phyloP scores from a whole-genome alignment of 176 grass and related monocot genomes.

The Tillandsia fasciculata region DNA sequence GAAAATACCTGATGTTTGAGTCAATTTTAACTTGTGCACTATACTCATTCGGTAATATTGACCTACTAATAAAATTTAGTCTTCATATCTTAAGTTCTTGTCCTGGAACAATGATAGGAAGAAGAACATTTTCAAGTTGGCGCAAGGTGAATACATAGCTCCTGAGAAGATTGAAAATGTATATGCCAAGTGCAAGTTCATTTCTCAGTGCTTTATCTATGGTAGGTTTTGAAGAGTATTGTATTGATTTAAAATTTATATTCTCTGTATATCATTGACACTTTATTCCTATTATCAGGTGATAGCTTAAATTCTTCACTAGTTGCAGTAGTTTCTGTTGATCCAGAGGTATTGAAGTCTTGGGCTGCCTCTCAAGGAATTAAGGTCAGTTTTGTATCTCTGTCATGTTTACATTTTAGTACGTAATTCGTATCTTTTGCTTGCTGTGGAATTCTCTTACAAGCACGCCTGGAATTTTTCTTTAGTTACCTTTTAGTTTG shows the following conservation, averaged over 20 bases:
- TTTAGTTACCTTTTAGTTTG: background rate
- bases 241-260: constrained; percentile 3
- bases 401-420: constrained; percentile 11
- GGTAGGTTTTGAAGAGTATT: constrained; percentile 36
- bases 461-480: background rate
- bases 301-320: constrained; percentile 92
- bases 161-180: constrained; percentile 96
- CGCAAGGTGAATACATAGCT: constrained; percentile 95
- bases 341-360: constrained; percentile 59
- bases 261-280: constrained; percentile 10
- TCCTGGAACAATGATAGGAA: constrained; percentile 46
- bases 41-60: too few relatives aligned
- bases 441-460: background rate
- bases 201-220: constrained; percentile 88
- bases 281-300: constrained; percentile 40
- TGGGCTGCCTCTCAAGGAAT: constrained; percentile 92
- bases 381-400: constrained; percentile 34
- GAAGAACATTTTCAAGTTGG: constrained; percentile 99
- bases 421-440: background rate
- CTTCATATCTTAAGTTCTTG: constrained; percentile 11
- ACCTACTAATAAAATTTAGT: background rate
- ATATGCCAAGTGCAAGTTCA: constrained; percentile 93
- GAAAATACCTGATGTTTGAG: too few relatives aligned
- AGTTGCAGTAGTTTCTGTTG: constrained; percentile 67
- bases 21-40: too few relatives aligned